Evolutionary conservation across 495 filamentous ascomycete genomes (phyloP).

Genomic region (Aspergillus asperescens): DNA sequence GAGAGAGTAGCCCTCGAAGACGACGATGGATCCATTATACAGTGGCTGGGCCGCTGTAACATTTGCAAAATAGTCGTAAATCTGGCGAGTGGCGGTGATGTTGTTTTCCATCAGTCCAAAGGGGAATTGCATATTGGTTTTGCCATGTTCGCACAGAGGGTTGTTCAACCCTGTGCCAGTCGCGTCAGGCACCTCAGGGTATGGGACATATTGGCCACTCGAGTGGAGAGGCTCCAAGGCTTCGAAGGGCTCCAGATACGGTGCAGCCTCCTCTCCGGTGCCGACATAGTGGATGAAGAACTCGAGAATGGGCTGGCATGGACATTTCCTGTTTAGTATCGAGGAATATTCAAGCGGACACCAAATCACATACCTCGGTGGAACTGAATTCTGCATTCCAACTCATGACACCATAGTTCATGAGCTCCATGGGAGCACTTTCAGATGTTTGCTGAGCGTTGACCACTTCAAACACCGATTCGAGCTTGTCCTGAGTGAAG

Average conservation of each 20-base stretch:
- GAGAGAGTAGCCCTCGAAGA: slow-evolving; percentile 1
- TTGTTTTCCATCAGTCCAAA: neutral
- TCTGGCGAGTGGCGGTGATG: slow-evolving; percentile 3
- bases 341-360: too few relatives aligned
- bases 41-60: neutral
- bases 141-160: neutral
- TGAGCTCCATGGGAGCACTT: too few relatives aligned
- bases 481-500: slow-evolving; percentile 3
- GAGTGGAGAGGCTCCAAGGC: neutral
- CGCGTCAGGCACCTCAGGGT: neutral
- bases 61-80: neutral
- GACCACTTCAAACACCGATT: slow-evolving; percentile 3
- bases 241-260: slow-evolving; percentile 3
- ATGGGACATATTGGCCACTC: neutral
- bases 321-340: too few relatives aligned
- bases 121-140: neutral
- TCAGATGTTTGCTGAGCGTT: slow-evolving; percentile 8
- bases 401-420: too few relatives aligned
- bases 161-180: neutral
- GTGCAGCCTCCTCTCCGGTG: neutral
- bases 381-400: slow-evolving; percentile 2
- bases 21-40: neutral
- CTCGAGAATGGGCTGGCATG: neutral
- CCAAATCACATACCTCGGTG: too few relatives aligned
- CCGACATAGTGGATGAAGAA: slow-evolving; percentile 5